Base-by-base conservation (phyloP, 139 green algal genomes). In the Chlamydomonas schloesseri region DNA sequence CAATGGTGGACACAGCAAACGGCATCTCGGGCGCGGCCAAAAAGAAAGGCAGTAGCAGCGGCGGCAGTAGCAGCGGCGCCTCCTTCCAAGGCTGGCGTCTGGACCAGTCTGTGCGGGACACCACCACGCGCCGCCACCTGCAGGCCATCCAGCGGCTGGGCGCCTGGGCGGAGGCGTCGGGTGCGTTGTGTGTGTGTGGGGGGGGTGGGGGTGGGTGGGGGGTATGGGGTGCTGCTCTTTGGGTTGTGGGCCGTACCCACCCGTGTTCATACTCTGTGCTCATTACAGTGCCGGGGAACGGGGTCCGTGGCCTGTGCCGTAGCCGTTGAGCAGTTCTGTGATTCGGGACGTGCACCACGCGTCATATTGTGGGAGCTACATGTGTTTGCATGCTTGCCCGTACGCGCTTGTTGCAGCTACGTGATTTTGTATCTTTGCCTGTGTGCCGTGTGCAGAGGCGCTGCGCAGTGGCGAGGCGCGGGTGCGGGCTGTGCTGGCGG, bases 91-190 rank as follows among this genome's bases (percentile, higher is more conserved):
- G 37, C 2, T 93, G 87, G 89, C 83, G 87, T 2, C 70, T 93
- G 17, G 83, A 89, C 82, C 67, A 86, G 72, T 87, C 72, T 10
- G 77, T 88, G 28, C 62, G 62, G 4, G 91, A 93, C 73, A 87
- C 86, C 42, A 91, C 89, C 33, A 85, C 89, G 15, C 31, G 84
- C n/a, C 88, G 91, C 0, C 89, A 93, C 88, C 34, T 90, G 75
- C 88, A 92, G 42, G 91, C 82, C 0, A 86, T 93, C 13, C 36
- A 20, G 21, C 69, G 91, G 46, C 88, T 93, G 42, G 69, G 50
- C 5, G 15, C 1, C 20, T 84, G 81, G 80, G 42, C 72, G 20
- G 82, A 80, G 58, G 23, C 81, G 58, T 5, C 53, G 13, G 72
- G 47, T 71, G 72, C 34, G 62, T 13, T 8, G 13, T 2, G 62